phyloP scores from a whole-genome alignment of 1,139 yeast species.

The Debaryomyces singareniensis region DNA sequence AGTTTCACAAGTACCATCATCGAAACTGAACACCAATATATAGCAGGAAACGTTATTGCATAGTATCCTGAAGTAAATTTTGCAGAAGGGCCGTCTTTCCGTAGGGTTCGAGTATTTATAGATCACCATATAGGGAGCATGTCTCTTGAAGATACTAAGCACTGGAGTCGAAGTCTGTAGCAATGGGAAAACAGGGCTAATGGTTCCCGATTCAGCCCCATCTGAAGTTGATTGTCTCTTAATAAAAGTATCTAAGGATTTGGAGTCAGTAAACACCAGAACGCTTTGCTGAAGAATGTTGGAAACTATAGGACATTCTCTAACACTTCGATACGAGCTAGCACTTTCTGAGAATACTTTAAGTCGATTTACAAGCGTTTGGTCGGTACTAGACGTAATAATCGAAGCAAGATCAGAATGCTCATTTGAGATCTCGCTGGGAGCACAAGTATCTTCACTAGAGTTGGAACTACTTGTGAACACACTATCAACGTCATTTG shows the following conservation, averaged over 20 bases:
- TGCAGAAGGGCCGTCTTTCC: constrained; percentile 19
- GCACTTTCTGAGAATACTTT: constrained; percentile 18
- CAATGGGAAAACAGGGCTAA: constrained; percentile 12
- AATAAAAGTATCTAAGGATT: constrained; percentile 12
- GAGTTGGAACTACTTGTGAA: constrained; percentile 7
- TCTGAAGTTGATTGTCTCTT: constrained; percentile 3
- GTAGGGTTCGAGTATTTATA: constrained; percentile 9
- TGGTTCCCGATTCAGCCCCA: constrained; percentile 3
- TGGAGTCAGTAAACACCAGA: constrained; percentile 15
- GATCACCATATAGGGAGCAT: constrained; percentile 29
- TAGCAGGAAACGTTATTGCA: constrained; percentile 30
- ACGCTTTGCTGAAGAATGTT: constrained; percentile 24
- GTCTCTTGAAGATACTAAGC: constrained; percentile 24
- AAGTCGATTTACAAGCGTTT: constrained; percentile 19
- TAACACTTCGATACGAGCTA: constrained; percentile 12
- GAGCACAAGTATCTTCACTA: background rate
- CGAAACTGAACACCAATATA: constrained; percentile 19
- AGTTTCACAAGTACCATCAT: constrained; percentile 9
- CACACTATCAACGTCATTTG: background rate
- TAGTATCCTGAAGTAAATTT: constrained; percentile 26
- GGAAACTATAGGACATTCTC: constrained; percentile 24
- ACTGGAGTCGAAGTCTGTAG: constrained; percentile 22
- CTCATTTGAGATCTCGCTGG: background rate
- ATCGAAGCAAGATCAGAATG: constrained; percentile 8
- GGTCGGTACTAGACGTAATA: constrained; percentile 18